These are phyloP conservation scores for Penicillium sp. DNA, from an alignment of 2,329 filamentous ascomycete genomes.

Conservation along the genomic window DNA sequence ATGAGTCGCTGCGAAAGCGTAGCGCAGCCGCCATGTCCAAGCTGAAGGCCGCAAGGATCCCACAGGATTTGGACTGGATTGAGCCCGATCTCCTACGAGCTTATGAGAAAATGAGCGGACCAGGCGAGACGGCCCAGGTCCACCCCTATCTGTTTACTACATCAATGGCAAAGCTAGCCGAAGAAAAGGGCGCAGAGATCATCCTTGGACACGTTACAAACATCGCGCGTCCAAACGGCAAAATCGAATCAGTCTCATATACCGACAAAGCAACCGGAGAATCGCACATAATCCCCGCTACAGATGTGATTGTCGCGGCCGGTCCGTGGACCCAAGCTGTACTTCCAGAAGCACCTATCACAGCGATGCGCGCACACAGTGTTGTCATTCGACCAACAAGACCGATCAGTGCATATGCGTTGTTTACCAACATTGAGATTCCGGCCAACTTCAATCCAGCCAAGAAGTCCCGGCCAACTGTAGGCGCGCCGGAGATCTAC, in stretches of 20 bases:
- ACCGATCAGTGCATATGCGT: slow-evolving; percentile 50
- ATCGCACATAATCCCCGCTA: slow-evolving; percentile 55
- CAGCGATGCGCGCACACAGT: slow-evolving; percentile 62
- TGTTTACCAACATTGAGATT: slow-evolving; percentile 81
- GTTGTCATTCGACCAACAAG: slow-evolving; percentile 60
- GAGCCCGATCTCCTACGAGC: slow-evolving; percentile 63
- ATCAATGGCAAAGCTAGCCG: slow-evolving; percentile 74
- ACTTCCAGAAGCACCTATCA: slow-evolving; percentile 58
- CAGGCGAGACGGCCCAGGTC: slow-evolving; percentile 83
- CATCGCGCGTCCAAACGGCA: slow-evolving; percentile 58
- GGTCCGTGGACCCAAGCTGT: slow-evolving; percentile 62
- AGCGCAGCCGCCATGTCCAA: slow-evolving; percentile 52
- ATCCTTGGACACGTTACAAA: slow-evolving; percentile 67
- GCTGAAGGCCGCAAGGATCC: slow-evolving; percentile 62
- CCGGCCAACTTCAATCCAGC: slow-evolving; percentile 59
- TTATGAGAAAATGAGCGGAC: slow-evolving; percentile 83
- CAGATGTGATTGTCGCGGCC: slow-evolving; percentile 60
- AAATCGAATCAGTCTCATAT: slow-evolving; percentile 65
- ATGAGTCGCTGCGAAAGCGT: slow-evolving; percentile 58
- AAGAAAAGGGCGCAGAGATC: slow-evolving; percentile 67
- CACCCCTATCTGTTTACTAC: slow-evolving; percentile 91
- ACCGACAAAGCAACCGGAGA: slow-evolving; percentile 52
- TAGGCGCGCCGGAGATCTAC: slow-evolving; percentile 89
- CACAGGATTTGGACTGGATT: slow-evolving; percentile 82
- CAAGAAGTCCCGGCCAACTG: slow-evolving; percentile 56